phyloP scores from a whole-genome alignment of 208 protist genomes.

The Trypanosoma melophagium region DNA sequence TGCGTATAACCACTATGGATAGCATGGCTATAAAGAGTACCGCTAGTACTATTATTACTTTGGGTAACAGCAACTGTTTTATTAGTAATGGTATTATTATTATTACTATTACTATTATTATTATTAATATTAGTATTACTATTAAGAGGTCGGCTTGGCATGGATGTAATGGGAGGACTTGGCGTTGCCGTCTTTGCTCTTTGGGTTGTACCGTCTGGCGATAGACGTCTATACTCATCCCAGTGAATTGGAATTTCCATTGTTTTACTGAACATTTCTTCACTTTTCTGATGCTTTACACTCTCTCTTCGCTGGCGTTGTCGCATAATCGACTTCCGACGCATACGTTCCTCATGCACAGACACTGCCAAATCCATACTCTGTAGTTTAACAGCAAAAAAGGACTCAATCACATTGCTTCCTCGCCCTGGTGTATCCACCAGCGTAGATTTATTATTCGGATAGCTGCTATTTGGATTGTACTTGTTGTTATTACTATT shows the following conservation, averaged over 20 bases:
- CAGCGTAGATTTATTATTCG: neutral
- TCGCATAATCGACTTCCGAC: neutral
- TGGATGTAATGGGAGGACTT: neutral
- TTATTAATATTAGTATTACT: neutral
- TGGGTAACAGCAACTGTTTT: neutral
- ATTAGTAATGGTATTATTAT: neutral
- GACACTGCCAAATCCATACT: slow-evolving; percentile 17
- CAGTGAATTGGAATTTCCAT: slow-evolving; percentile 31
- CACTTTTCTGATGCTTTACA: neutral
- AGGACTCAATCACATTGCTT: neutral
- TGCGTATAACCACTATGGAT: no score
- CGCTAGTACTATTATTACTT: neutral
- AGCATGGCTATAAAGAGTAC: neutral
- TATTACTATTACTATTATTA: neutral
- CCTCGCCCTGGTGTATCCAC: neutral
- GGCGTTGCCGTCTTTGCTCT: no score
- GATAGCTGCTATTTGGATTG: neutral
- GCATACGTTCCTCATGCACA: slow-evolving; percentile 12
- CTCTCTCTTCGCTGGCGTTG: neutral
- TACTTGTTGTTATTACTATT: neutral
- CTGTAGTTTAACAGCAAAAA: slow-evolving; percentile 4
- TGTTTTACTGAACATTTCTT: slow-evolving; percentile 8
- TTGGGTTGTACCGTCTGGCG: neutral
- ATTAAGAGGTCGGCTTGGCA: neutral
- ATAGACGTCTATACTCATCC: slow-evolving; percentile 18